Percentiles rank a stretch among this genome's conserved stretches.
Evolutionary conservation across 2,329 filamentous ascomycete genomes (phyloP).

Genomic region (Apiospora marii): DNA sequence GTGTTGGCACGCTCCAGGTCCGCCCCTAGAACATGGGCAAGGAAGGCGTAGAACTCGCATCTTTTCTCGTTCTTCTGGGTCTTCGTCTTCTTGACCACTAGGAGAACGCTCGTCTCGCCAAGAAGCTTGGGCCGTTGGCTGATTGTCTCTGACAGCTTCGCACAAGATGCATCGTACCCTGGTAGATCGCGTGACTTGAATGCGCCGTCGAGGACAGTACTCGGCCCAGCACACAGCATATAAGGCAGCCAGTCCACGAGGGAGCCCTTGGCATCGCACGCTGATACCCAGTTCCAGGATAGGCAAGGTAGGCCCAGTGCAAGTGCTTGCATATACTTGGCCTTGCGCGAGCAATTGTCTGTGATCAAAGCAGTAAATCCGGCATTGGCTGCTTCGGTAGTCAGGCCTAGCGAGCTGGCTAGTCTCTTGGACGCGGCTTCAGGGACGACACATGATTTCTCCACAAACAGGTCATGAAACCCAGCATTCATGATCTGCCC

Average conservation of each 20-base stretch:
- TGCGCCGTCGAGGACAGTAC: constrained; percentile 76
- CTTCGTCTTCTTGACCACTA: constrained; percentile 72
- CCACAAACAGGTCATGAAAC: constrained; percentile 82
- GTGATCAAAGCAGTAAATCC: constrained; percentile 89
- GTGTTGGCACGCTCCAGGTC: constrained; percentile 72
- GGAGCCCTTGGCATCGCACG: constrained; percentile 68
- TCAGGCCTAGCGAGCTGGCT: constrained; percentile 51
- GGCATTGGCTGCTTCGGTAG: constrained; percentile 52
- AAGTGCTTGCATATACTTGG: constrained; percentile 94
- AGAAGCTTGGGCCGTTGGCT: constrained; percentile 69
- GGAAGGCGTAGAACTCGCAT: constrained; percentile 78
- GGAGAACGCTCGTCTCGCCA: constrained; percentile 67
- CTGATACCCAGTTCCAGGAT: constrained; percentile 79
- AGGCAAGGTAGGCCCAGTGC: constrained; percentile 89
- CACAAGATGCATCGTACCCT: constrained; percentile 65
- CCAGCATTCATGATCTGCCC: constrained; percentile 76
- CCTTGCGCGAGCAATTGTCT: constrained; percentile 83
- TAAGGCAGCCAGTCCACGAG: constrained; percentile 82
- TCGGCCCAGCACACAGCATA: constrained; percentile 85
- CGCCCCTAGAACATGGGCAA: constrained; percentile 81
- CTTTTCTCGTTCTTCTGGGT: constrained; percentile 58
- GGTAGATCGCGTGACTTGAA: constrained; percentile 76
- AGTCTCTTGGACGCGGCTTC: neutral
- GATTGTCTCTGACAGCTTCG: constrained; percentile 66
- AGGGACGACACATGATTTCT: constrained; percentile 42